Evolutionary conservation across 176 grass and related monocot genomes (phyloP).

Genomic region (Sorghum bicolor): Sorghum_bicolor_NCBIv3 NC_012873.2:68447501-68448000

Average conservation of each 20-base stretch:
- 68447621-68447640: slow-evolving; percentile 79
- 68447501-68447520: slow-evolving; percentile 61
- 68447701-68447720: slow-evolving; percentile 72
- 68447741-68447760: background rate
- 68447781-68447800: slow-evolving; percentile 60
- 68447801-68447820: slow-evolving; percentile 77
- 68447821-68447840: slow-evolving; percentile 74
- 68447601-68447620: slow-evolving; percentile 62
- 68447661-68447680: slow-evolving; percentile 45
- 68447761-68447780: slow-evolving; percentile 28
- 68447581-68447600: slow-evolving; percentile 56
- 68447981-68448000: slow-evolving; percentile 62
- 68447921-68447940: slow-evolving; percentile 59
- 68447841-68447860: slow-evolving; percentile 49
- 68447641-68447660: slow-evolving; percentile 66
- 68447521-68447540: slow-evolving; percentile 61
- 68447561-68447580: slow-evolving; percentile 80
- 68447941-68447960: slow-evolving; percentile 49
- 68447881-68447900: slow-evolving; percentile 71
- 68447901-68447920: slow-evolving; percentile 74
- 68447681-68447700: slow-evolving; percentile 15
- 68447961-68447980: slow-evolving; percentile 66
- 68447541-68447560: slow-evolving; percentile 44
- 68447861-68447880: slow-evolving; percentile 61
- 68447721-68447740: slow-evolving; percentile 43